Conservation (phyloP, 768 basidiomycete genomes). For the Suillus ampliporus region DNA sequence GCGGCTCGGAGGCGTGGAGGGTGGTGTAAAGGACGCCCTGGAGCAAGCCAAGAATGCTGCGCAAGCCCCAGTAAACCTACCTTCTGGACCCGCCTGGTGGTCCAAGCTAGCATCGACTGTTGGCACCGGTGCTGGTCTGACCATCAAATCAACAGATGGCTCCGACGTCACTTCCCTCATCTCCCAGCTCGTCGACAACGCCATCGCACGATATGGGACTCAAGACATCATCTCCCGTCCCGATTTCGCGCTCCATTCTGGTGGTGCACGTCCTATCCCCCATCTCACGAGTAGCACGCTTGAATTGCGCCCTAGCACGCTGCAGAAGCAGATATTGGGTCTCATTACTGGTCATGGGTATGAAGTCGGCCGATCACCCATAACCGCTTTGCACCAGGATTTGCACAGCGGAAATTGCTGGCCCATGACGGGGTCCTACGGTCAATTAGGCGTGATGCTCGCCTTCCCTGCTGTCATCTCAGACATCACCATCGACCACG, state of each 20-base stretch:
- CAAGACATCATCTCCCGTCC: too few species aligned
- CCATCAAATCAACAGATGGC: constrained; percentile 77
- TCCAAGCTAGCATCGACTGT: constrained; percentile 51
- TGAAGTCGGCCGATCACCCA: constrained; percentile 78
- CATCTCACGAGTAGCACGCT: constrained; percentile 83
- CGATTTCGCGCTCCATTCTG: too few species aligned
- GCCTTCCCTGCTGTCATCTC: constrained; percentile 60
- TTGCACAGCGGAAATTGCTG: constrained; percentile 87
- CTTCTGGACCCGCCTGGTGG: too few species aligned
- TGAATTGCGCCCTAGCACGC: constrained; percentile 60
- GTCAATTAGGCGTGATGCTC: constrained; percentile 84
- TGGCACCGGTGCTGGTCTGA: constrained; percentile 52
- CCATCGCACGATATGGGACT: too few species aligned
- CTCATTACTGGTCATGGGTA: constrained; percentile 66
- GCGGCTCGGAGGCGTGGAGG: constrained; percentile 63
- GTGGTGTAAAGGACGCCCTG: constrained; percentile 68
- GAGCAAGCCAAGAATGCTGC: too few species aligned
- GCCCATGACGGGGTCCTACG: constrained; percentile 82
- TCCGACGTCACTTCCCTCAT: too few species aligned
- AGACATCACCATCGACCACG: constrained; percentile 87
- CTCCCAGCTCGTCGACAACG: too few species aligned
- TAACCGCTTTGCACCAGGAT: constrained; percentile 89
- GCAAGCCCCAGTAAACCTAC: too few species aligned
- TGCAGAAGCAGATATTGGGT: constrained; percentile 55
- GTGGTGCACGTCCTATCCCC: constrained; percentile 81